These are phyloP conservation scores for Penicillium paradoxum DNA, from an alignment of 495 filamentous ascomycete species.

Conservation along the genomic window DNA sequence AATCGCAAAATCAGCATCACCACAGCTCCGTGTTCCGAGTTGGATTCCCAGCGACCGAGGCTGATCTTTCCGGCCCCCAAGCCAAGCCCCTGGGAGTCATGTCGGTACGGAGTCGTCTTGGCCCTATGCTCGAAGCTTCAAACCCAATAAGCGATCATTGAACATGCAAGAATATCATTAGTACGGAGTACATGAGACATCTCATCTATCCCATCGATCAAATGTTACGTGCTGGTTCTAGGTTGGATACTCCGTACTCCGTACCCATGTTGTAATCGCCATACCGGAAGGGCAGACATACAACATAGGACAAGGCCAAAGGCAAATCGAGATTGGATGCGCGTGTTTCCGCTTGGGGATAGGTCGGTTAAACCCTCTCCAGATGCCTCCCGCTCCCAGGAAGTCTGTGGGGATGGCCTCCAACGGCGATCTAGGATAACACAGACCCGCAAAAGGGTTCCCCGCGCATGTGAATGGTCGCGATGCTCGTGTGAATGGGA, in stretches of 20 bases:
- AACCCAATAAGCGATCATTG: too few species aligned
- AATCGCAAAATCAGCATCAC: too few species aligned
- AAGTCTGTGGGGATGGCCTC: constrained; percentile 2
- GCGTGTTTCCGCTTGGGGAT: not conserved
- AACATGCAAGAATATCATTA: too few species aligned
- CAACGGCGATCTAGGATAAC: constrained; percentile 2
- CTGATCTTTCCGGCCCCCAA: constrained; percentile 1
- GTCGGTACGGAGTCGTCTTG: not conserved
- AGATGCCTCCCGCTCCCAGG: too few species aligned
- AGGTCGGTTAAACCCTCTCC: not conserved
- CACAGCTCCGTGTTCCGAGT: too few species aligned
- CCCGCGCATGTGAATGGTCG: not conserved
- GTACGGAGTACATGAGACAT: too few species aligned
- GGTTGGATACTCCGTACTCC: too few species aligned
- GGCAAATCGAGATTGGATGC: too few species aligned
- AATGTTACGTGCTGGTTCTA: too few species aligned
- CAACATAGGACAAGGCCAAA: not conserved
- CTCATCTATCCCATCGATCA: too few species aligned
- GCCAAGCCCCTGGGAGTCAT: not conserved
- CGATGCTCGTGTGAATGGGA: too few species aligned
- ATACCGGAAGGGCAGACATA: not conserved
- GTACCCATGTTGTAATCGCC: too few species aligned
- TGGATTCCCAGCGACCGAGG: not conserved
- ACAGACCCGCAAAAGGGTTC: not conserved
- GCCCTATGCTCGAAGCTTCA: not conserved